Base-by-base conservation (phyloP, 108 stramenopile genomes). In the Fistulifera pelliculosa region DNA sequence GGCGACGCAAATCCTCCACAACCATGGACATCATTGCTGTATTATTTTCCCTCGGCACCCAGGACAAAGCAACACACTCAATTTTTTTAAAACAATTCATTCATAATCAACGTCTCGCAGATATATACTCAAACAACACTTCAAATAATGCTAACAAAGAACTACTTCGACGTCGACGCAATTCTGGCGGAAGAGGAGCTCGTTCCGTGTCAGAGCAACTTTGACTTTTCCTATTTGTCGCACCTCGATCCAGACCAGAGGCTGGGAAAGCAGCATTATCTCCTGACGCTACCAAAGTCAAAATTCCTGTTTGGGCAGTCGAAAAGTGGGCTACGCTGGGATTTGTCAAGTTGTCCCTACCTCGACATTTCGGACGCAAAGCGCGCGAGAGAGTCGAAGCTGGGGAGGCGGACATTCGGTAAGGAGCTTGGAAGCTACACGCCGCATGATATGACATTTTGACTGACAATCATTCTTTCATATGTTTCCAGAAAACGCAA, bases 141-240 rank as follows among this genome's bases (percentile, higher is more conserved):
- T 35, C 31, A 8, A 3, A 35, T 6, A 35, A 35, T 35, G 31
- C 31, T 35, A 35, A 35, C 31, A 35, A 35, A 35, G n/a, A 35
- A 35, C 48, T 97, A 93, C 63, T 97, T 82, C 67, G 94, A 95
- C 54, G 73, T 97, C 44, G 94, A 96, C 49, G 73, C 81, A 27
- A 94, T 97, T 49, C 75, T 97, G 58, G 87, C 90, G 23, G 96
- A 95, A 64, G 96, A 97, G 68, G 94, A 96, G 53, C 75, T 95
- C 42, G 58, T 97, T 24, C 90, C 90, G 1, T 86, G 87, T 56
- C 75, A 75, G 18, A 93, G 89, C 21, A 53, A 65, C 13, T 75
- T 87, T 58, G 83, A 90, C 10, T 95, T 89, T 54, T 60, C 73
- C 1, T 79, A 86, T 35, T 55, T 97, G 53, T 76, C 83, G 7